Conservation (phyloP, 2,329 filamentous ascomycete genomes). For the Hymenoscyphus linearis region DNA sequence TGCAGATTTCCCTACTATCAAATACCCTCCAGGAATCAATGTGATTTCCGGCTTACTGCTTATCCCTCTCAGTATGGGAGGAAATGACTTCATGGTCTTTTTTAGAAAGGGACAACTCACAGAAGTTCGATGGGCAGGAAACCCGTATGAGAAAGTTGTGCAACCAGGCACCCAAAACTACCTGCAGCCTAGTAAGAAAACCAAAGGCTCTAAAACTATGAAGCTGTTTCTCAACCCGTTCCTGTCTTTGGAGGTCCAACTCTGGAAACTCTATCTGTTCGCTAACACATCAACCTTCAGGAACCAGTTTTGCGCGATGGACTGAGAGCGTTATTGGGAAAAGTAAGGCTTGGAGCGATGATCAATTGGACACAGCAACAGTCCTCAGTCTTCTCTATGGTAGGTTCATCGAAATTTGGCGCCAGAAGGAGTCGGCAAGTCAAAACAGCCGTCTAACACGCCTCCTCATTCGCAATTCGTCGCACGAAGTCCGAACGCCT, state of each 20-base stretch:
- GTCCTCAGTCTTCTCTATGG: constrained; percentile 22
- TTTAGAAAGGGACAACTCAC: constrained; percentile 19
- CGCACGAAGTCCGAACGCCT: constrained; percentile 23
- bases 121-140: constrained; percentile 23
- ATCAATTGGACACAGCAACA: constrained; percentile 24
- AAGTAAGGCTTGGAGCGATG: constrained; percentile 22
- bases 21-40: constrained; percentile 15
- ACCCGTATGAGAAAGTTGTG: constrained; percentile 20
- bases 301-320: constrained; percentile 20
- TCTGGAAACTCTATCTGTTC: neutral
- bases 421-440: constrained; percentile 18
- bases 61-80: constrained; percentile 21
- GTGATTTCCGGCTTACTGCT: constrained; percentile 20
- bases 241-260: neutral
- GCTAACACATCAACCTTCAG: neutral
- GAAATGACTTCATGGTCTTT: constrained; percentile 23
- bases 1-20: constrained; percentile 18
- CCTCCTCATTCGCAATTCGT: constrained; percentile 21
- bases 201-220: neutral
- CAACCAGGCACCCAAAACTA: constrained; percentile 16
- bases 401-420: constrained; percentile 25
- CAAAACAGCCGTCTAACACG: constrained; percentile 18
- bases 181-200: constrained; percentile 18
- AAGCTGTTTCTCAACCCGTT: neutral
- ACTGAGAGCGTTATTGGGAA: constrained; percentile 20